phyloP scores from a whole-genome alignment of 768 basidiomycete genomes.

The Candolleomyces eurysporus region DNA sequence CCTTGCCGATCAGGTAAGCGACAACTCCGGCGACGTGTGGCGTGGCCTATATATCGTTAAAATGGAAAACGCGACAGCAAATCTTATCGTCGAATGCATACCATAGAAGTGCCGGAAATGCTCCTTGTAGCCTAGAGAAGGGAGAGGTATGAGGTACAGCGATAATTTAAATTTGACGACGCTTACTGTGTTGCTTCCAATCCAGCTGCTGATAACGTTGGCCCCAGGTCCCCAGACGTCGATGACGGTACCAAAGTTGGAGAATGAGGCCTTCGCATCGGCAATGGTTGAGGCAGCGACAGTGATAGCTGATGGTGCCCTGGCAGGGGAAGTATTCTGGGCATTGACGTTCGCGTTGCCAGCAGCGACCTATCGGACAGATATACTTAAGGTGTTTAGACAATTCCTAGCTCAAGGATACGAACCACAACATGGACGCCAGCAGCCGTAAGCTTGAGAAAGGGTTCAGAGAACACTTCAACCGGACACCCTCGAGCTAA shows the following conservation, averaged over 20 bases:
- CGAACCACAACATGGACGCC: constrained; percentile 29
- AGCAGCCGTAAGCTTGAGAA: constrained; percentile 18
- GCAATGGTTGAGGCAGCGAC: constrained; percentile 32
- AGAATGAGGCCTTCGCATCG: constrained; percentile 30
- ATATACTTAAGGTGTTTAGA: constrained; percentile 4
- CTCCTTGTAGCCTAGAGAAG: constrained; percentile 16
- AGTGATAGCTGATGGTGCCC: constrained; percentile 29
- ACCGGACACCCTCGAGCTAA: neutral
- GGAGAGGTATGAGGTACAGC: neutral
- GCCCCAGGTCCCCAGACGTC: constrained; percentile 34
- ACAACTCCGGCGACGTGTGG: constrained; percentile 39
- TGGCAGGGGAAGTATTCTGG: constrained; percentile 27
- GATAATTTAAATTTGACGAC: neutral
- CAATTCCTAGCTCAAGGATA: neutral
- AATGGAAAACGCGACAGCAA: neutral
- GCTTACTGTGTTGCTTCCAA: constrained; percentile 17
- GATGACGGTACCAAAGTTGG: constrained; percentile 34
- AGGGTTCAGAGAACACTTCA: neutral
- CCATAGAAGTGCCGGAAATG: constrained; percentile 29
- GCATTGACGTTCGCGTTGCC: constrained; percentile 30
- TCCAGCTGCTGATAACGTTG: constrained; percentile 24
- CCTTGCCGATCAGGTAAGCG: constrained; percentile 31
- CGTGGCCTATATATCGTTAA: constrained; percentile 11
- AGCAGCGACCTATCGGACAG: constrained; percentile 18
- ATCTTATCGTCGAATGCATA: neutral